Percentiles rank a stretch among this genome's conserved stretches.
These are phyloP conservation scores for Mucor indicus DNA, from an alignment of 371 early-diverging fungal genomes.

Conservation along the genomic window DNA sequence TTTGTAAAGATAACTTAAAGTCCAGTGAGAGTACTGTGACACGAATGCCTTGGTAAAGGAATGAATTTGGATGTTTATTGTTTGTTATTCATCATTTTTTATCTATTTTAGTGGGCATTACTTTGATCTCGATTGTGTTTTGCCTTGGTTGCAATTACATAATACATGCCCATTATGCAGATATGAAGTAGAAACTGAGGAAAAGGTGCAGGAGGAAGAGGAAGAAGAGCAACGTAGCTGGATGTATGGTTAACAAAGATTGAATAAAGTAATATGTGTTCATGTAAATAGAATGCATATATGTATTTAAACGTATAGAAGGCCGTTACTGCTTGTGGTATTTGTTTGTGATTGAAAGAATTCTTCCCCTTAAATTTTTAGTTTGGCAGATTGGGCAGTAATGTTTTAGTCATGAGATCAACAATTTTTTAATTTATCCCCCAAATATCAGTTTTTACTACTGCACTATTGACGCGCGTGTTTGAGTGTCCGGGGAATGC, in stretches of 20 bases:
- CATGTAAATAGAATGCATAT: not conserved
- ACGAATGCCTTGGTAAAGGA: constrained; percentile 47
- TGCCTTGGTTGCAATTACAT: constrained; percentile 57
- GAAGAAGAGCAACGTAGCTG: constrained; percentile 43
- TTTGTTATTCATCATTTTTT: not conserved
- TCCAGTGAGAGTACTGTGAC: constrained; percentile 29
- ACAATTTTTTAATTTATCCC: constrained; percentile 29
- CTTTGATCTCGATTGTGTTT: constrained; percentile 57
- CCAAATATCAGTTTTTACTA: constrained; percentile 5
- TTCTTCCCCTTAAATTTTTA: too few species aligned
- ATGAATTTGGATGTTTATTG: not conserved
- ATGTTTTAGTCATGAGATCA: constrained; percentile 7
- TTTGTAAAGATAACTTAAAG: constrained; percentile 45
- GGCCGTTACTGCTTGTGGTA: too few species aligned
- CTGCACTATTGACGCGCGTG: constrained; percentile 28
- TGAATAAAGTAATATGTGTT: too few species aligned
- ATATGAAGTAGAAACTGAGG: constrained; percentile 48
- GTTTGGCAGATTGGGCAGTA: constrained; percentile 9
- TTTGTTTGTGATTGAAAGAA: not conserved
- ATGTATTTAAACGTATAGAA: too few species aligned
- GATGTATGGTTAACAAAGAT: constrained; percentile 45
- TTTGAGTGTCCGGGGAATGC: constrained; percentile 3
- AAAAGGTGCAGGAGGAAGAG: constrained; percentile 40
- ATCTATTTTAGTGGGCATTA: constrained; percentile 42
- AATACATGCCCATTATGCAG: constrained; percentile 66